Percentiles rank a stretch among this genome's conserved stretches.
phyloP scores from a whole-genome alignment of 805 yeast species.

The Sungouiella thailandica region DNA sequence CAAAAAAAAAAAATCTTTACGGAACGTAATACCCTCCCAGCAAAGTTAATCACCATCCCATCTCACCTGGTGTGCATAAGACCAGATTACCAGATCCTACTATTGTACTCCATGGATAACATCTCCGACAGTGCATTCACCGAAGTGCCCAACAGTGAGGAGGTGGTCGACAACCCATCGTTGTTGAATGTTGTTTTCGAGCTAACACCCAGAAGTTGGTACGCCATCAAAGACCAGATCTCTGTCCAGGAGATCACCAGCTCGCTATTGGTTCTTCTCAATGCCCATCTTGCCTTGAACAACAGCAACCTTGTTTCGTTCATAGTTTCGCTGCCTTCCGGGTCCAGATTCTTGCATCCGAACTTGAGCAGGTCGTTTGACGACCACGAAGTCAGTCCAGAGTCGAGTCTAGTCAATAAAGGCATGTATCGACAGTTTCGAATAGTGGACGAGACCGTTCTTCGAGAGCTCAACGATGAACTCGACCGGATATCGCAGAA shows the following conservation, averaged over 20 bases:
- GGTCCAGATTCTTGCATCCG: constrained; percentile 73
- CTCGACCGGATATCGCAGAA: constrained; percentile 15
- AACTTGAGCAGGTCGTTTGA: constrained; percentile 18
- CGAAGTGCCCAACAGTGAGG: constrained; percentile 23
- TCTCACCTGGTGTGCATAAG: too few species aligned
- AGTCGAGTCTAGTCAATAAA: constrained; percentile 28
- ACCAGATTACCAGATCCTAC: too few species aligned
- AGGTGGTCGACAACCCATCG: constrained; percentile 53
- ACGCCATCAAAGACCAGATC: constrained; percentile 39
- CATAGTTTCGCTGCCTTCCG: constrained; percentile 66
- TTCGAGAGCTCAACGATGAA: constrained; percentile 51
- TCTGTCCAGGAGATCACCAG: constrained; percentile 56
- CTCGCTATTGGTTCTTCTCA: constrained; percentile 68
- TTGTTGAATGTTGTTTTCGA: constrained; percentile 75
- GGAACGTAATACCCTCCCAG: too few species aligned
- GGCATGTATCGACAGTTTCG: constrained; percentile 85
- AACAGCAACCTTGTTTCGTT: constrained; percentile 81
- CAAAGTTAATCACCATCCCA: too few species aligned
- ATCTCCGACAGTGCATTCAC: constrained; percentile 57
- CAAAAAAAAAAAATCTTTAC: too few species aligned
- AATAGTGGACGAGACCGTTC: constrained; percentile 67
- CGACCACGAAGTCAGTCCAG: constrained; percentile 11
- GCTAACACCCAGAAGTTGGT: constrained; percentile 70
- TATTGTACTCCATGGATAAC: constrained; percentile 62
- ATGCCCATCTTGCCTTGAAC: constrained; percentile 83